Evolutionary conservation across 192 early-diverging fungal genomes (phyloP).

Genomic region (Backusella parvicylindrica): DNA sequence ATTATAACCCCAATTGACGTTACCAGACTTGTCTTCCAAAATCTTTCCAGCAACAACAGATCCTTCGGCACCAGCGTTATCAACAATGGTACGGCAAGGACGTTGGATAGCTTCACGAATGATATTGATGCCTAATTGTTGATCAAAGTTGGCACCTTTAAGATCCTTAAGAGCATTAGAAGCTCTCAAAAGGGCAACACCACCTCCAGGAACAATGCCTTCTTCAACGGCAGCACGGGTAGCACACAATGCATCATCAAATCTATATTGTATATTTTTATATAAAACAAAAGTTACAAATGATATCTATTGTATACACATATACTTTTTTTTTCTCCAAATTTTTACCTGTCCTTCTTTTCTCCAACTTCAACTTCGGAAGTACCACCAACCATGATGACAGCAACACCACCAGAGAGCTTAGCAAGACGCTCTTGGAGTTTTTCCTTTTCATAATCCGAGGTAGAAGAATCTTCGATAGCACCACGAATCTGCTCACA

Average conservation of each 20-base stretch:
- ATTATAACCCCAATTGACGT: slow-evolving; percentile 93
- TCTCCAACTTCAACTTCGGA: slow-evolving; percentile 99
- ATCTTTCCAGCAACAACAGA: slow-evolving; percentile 93
- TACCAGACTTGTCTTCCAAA: slow-evolving; percentile 67
- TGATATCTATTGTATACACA: not conserved
- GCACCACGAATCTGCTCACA: slow-evolving; percentile 95
- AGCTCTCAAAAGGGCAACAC: slow-evolving; percentile 93
- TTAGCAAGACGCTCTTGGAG: slow-evolving; percentile 98
- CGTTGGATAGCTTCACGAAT: slow-evolving; percentile 91
- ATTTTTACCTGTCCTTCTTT: slow-evolving; percentile 90
- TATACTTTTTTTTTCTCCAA: not conserved
- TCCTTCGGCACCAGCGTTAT: slow-evolving; percentile 97
- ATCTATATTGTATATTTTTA: slow-evolving; percentile 25
- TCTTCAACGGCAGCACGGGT: slow-evolving; percentile 99
- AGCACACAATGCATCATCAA: slow-evolving; percentile 96
- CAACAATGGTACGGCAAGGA: slow-evolving; percentile 90
- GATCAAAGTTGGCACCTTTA: slow-evolving; percentile 97
- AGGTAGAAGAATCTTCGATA: slow-evolving; percentile 74
- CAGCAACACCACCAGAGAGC: slow-evolving; percentile 94
- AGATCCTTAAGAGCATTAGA: slow-evolving; percentile 72
- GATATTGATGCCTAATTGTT: slow-evolving; percentile 96
- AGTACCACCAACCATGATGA: slow-evolving; percentile 95
- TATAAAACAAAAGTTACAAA: not conserved
- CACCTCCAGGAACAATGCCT: slow-evolving; percentile 99
- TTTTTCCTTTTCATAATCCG: slow-evolving; percentile 99